Evolutionary conservation across 2,329 filamentous ascomycete genomes (phyloP).

Genomic region (Colletotrichum sp.): DNA sequence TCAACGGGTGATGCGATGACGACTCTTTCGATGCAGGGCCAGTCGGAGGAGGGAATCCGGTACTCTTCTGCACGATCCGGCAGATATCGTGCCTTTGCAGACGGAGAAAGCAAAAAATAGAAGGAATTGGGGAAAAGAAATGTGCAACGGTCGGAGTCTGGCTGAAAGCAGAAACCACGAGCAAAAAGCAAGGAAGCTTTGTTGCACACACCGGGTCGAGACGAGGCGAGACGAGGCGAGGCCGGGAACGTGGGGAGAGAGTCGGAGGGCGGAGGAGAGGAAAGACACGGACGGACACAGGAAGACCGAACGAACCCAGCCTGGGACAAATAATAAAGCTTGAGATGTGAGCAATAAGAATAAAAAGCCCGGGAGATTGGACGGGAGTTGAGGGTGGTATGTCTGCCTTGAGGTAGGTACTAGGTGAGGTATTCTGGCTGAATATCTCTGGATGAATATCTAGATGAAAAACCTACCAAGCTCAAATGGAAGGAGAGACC

Average conservation of each 20-base stretch:
- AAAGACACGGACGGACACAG: background rate
- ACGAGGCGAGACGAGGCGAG: background rate
- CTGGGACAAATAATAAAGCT: background rate
- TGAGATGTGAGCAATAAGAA: background rate
- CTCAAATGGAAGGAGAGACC: background rate
- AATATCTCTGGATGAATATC: background rate
- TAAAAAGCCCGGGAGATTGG: background rate
- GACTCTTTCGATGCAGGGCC: background rate
- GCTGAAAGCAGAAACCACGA: background rate
- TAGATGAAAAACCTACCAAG: background rate
- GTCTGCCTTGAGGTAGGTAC: background rate
- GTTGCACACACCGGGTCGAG: conserved; percentile 5
- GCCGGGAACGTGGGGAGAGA: background rate
- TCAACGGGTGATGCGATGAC: background rate
- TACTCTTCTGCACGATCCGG: background rate
- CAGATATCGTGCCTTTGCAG: background rate
- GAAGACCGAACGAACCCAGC: background rate
- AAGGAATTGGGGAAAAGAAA: background rate
- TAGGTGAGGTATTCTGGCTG: background rate
- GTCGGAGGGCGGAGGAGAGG: background rate
- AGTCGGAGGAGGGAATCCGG: background rate
- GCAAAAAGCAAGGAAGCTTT: background rate
- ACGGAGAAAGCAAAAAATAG: background rate
- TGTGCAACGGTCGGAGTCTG: background rate
- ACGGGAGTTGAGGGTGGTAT: background rate